Evolutionary conservation across 305 asterid genomes (phyloP).

Genomic region (Fraxinus greggii): DNA sequence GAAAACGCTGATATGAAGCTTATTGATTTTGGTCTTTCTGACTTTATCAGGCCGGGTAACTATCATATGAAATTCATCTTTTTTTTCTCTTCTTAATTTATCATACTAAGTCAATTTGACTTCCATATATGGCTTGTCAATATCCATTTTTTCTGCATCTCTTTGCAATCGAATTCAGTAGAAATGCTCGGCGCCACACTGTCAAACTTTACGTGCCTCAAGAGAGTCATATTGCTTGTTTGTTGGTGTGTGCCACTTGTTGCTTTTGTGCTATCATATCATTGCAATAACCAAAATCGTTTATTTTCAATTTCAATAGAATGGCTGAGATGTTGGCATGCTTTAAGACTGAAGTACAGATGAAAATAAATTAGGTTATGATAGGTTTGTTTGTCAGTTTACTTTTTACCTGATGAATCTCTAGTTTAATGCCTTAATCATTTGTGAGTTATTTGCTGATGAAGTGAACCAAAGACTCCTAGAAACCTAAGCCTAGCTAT

Average conservation of each 20-base stretch:
- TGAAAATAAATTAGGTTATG: constrained; percentile 25
- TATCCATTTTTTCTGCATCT: background rate
- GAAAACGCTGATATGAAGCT: constrained; percentile 94
- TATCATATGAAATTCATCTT: background rate
- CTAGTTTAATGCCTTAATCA: background rate
- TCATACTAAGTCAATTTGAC: background rate
- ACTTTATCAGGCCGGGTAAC: constrained; percentile 85
- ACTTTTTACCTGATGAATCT: constrained; percentile 2
- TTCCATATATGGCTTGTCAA: background rate
- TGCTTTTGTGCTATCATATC: background rate
- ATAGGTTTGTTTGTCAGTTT: background rate
- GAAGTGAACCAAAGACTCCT: background rate
- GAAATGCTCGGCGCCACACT: background rate
- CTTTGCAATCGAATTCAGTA: background rate
- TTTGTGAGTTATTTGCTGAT: constrained; percentile 46
- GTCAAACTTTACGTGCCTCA: background rate
- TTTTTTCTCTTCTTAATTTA: background rate
- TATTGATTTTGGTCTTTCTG: constrained; percentile 94
- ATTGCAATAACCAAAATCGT: background rate
- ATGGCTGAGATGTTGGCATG: background rate
- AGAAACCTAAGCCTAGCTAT: background rate
- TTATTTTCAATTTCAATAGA: background rate
- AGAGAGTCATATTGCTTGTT: constrained; percentile 1
- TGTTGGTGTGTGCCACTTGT: background rate
- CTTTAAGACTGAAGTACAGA: background rate